Evolutionary conservation across 1,284 basidiomycete species (phyloP).

Genomic region (Paramarasmius palmivorus): DNA sequence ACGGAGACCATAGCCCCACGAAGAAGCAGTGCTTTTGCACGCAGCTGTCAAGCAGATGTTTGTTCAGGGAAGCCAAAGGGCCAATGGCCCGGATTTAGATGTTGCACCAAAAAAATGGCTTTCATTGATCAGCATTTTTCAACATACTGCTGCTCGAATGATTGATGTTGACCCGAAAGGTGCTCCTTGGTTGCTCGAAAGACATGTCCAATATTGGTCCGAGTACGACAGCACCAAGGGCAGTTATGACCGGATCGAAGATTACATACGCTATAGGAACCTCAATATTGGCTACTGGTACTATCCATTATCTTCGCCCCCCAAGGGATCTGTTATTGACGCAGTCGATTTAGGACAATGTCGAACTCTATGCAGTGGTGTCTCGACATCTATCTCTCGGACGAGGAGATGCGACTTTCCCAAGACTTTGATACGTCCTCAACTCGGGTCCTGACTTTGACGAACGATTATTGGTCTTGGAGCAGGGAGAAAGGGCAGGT

Average conservation of each 20-base stretch:
- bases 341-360: neutral
- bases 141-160: neutral
- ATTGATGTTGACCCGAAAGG: neutral
- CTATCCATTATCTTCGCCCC: neutral
- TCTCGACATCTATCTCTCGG: constrained; percentile 1
- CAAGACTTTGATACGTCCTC: constrained; percentile 2
- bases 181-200: constrained; percentile 1
- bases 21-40: constrained; percentile 5
- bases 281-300: constrained; percentile 3
- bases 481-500: constrained; percentile 1
- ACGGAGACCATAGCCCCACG: constrained; percentile 3
- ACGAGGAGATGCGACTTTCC: constrained; percentile 1
- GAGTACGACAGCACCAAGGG: constrained; percentile 4
- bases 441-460: constrained; percentile 3
- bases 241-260: neutral
- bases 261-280: neutral
- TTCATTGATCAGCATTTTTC: constrained; percentile 5
- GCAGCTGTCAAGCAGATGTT: constrained; percentile 7
- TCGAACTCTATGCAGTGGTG: neutral
- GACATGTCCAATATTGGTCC: neutral
- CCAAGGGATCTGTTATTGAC: neutral
- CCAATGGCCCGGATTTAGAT: neutral
- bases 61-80: neutral
- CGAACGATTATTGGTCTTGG: constrained; percentile 6
- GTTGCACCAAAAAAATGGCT: neutral